phyloP scores from a whole-genome alignment of 129 eudicot species.

The Silybum marianum region DNA sequence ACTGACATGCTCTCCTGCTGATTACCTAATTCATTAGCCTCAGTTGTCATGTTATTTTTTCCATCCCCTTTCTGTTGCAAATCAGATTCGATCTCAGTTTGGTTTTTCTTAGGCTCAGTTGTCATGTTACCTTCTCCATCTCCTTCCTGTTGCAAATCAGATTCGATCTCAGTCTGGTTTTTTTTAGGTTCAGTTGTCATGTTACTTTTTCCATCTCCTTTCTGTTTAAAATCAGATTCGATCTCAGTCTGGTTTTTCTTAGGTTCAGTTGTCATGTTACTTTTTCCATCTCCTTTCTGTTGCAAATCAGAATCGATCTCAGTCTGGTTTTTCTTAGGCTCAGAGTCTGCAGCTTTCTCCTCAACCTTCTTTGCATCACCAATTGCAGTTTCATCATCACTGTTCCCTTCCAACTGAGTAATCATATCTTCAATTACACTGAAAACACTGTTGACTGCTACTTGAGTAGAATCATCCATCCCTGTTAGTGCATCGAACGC shows the following conservation, averaged over 20 bases:
- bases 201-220: conserved; percentile 45
- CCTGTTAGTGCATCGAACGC: conserved; percentile 87
- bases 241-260: conserved; percentile 5
- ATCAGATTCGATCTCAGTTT: conserved; percentile 11
- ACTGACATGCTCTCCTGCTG: conserved; percentile 29
- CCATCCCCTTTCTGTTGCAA: conserved; percentile 32
- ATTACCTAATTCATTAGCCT: conserved; percentile 22
- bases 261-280: conserved; percentile 25
- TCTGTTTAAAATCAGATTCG: conserved; percentile 26
- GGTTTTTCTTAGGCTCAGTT: conserved; percentile 27
- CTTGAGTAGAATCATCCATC: conserved; percentile 95
- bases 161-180: conserved; percentile 19
- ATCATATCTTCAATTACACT: conserved; percentile 89
- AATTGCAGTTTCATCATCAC: conserved; percentile 36
- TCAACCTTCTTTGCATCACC: conserved; percentile 23
- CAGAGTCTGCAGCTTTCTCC: conserved; percentile 25
- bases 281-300: conserved; percentile 49
- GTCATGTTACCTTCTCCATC: background rate
- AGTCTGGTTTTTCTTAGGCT: conserved; percentile 14
- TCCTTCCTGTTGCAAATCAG: background rate
- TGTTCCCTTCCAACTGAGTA: conserved; percentile 71
- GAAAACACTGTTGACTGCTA: conserved; percentile 90
- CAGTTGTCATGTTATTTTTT: conserved; percentile 17
- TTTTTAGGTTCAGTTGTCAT: conserved; percentile 24
- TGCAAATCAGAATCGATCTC: conserved; percentile 9